These are phyloP conservation scores for Colletotrichum paranaense DNA, from an alignment of 2,329 filamentous ascomycete genomes.

Conservation along the genomic window DNA sequence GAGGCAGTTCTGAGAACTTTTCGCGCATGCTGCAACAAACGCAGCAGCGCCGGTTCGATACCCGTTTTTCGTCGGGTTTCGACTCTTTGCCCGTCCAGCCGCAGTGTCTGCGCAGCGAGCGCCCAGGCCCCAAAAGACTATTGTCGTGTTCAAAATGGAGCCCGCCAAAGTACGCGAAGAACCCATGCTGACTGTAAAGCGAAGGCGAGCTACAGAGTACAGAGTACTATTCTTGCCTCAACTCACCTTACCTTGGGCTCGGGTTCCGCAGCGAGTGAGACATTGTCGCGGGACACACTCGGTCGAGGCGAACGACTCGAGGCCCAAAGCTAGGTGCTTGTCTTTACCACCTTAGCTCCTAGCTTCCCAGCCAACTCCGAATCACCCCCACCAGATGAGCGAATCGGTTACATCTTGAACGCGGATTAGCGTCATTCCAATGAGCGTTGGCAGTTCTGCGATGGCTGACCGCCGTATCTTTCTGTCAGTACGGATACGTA, in stretches of 20 bases:
- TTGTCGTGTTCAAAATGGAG: not conserved
- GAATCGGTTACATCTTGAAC: not conserved
- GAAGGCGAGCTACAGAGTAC: not conserved
- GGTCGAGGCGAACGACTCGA: constrained; percentile 3
- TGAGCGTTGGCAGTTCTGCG: constrained; percentile 11
- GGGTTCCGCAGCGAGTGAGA: constrained; percentile 13
- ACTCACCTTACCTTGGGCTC: not conserved
- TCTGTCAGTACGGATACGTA: not conserved
- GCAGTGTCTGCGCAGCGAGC: not conserved
- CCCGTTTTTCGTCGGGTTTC: not conserved
- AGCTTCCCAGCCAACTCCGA: constrained; percentile 13
- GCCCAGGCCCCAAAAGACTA: not conserved
- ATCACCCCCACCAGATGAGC: constrained; percentile 1
- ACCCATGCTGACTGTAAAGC: not conserved
- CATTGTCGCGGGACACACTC: constrained; percentile 1
- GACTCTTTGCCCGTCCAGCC: not conserved
- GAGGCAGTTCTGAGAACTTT: constrained; percentile 18
- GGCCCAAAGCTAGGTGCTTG: not conserved
- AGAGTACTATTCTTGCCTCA: not conserved
- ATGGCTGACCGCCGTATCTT: constrained; percentile 6
- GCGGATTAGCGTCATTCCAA: constrained; percentile 11
- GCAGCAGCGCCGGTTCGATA: constrained; percentile 3
- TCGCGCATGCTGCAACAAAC: constrained; percentile 1
- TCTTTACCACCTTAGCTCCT: not conserved
- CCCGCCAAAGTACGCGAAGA: not conserved